phyloP scores from a whole-genome alignment of 2,329 filamentous ascomycete species.

The Fusarium incarnatum region DNA sequence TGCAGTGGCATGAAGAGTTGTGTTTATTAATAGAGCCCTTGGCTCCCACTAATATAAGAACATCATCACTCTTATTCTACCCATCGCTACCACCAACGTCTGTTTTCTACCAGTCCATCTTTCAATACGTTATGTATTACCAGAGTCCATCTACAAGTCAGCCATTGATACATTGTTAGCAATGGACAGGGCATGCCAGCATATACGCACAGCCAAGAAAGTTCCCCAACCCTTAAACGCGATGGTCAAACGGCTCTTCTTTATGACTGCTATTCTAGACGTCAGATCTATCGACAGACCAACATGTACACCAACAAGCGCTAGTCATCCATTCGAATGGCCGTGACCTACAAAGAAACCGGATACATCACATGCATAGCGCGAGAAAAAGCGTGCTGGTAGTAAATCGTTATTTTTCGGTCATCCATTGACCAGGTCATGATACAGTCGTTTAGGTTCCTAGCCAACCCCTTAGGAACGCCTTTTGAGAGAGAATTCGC shows the following conservation, averaged over 20 bases:
- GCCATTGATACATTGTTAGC: not conserved
- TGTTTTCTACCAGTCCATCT: not conserved
- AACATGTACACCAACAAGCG: not conserved
- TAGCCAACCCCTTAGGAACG: constrained; percentile 41
- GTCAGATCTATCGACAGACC: not conserved
- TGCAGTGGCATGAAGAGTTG: constrained; percentile 6
- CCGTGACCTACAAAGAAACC: not conserved
- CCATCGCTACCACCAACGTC: not conserved
- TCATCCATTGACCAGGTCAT: constrained; percentile 33
- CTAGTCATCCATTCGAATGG: not conserved
- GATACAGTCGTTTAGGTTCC: constrained; percentile 42
- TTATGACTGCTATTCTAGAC: not conserved
- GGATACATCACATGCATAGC: not conserved
- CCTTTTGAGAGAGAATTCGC: constrained; percentile 38
- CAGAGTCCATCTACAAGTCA: not conserved
- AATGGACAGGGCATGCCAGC: not conserved
- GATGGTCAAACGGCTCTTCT: not conserved
- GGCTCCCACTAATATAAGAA: constrained; percentile 1
- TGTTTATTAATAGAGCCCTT: constrained; percentile 1
- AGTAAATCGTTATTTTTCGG: constrained; percentile 38
- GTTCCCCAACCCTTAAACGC: no score
- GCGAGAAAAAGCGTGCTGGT: not conserved
- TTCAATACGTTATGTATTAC: not conserved
- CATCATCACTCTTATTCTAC: not conserved
- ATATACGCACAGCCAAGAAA: not conserved